A percentile compares a stretch with the other conserved stretches of the same genome.
phyloP scores from a whole-genome alignment of 352 stramenopile species.

The Phytopythium aichiense region DNA sequence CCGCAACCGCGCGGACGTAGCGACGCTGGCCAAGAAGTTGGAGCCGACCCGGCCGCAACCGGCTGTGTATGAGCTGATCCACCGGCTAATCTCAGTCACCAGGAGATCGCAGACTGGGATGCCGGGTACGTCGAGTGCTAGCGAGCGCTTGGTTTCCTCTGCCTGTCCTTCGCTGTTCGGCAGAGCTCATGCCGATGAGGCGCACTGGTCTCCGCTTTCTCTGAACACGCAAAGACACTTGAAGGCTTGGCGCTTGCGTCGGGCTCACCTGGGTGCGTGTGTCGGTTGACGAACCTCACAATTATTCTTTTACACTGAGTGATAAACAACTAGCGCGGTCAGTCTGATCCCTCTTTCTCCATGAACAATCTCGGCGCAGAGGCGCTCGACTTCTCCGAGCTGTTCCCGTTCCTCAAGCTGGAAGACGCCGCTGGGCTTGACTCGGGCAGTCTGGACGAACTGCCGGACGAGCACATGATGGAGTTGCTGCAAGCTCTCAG shows the following conservation, averaged over 20 bases:
- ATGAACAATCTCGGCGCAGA: not conserved
- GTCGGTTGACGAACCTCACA: not conserved
- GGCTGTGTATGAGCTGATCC: not conserved
- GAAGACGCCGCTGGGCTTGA: not conserved
- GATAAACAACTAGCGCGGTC: not conserved
- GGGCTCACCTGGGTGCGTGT: not conserved
- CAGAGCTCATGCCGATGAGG: not conserved
- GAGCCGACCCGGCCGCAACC: not conserved
- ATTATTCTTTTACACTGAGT: not conserved
- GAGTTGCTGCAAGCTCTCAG: not conserved
- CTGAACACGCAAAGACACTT: too few relatives aligned
- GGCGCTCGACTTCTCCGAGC: conserved; percentile 1
- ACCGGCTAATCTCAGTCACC: not conserved
- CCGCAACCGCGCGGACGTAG: too few relatives aligned
- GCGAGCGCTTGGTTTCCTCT: not conserved
- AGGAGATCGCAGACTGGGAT: not conserved
- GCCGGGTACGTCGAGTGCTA: not conserved
- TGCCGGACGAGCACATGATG: conserved; percentile 3
- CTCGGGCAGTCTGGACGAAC: not conserved
- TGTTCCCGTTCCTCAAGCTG: conserved; percentile 4
- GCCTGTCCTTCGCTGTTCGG: not conserved
- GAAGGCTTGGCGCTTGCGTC: not conserved
- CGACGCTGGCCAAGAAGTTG: too few relatives aligned
- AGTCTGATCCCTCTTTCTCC: not conserved
- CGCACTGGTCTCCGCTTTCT: not conserved